phyloP scores from a whole-genome alignment of 495 filamentous ascomycete species.

The Podospora conica region DNA sequence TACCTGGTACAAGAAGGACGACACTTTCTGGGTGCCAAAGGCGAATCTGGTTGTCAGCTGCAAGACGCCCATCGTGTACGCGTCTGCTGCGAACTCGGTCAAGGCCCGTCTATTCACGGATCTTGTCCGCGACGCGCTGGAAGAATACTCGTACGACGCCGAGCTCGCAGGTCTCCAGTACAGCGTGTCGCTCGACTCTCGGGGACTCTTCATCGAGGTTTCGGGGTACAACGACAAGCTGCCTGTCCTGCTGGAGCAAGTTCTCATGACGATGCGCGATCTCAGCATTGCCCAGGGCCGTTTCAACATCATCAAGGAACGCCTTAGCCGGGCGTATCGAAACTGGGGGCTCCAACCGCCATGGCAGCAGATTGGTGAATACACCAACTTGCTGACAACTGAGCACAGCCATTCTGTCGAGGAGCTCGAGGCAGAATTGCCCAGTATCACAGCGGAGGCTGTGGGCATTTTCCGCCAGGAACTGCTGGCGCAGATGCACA shows the following conservation, averaged over 20 bases:
- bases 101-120: constrained; percentile 80
- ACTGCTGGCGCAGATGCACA: constrained; percentile 73
- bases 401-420: constrained; percentile 77
- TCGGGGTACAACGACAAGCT: constrained; percentile 97
- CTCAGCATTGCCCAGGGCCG: constrained; percentile 75
- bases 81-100: constrained; percentile 69
- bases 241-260: constrained; percentile 81
- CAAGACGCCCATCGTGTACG: constrained; percentile 68
- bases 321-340: constrained; percentile 62
- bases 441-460: constrained; percentile 64
- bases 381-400: constrained; percentile 67
- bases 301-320: constrained; percentile 89
- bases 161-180: constrained; percentile 91
- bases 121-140: constrained; percentile 80
- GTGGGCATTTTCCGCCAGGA: constrained; percentile 74
- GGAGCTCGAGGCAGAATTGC: constrained; percentile 71
- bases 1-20: constrained; percentile 99
- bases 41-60: constrained; percentile 76
- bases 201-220: constrained; percentile 73
- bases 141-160: constrained; percentile 94
- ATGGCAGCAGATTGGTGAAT: constrained; percentile 86
- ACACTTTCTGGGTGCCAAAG: constrained; percentile 97
- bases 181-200: constrained; percentile 57
- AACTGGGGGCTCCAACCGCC: constrained; percentile 86
- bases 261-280: constrained; percentile 79